A percentile compares a stretch with the other conserved stretches of the same genome.
These are phyloP conservation scores for Pholiota adiposa DNA, from an alignment of 1,284 basidiomycete genomes.

Conservation along the genomic window DNA sequence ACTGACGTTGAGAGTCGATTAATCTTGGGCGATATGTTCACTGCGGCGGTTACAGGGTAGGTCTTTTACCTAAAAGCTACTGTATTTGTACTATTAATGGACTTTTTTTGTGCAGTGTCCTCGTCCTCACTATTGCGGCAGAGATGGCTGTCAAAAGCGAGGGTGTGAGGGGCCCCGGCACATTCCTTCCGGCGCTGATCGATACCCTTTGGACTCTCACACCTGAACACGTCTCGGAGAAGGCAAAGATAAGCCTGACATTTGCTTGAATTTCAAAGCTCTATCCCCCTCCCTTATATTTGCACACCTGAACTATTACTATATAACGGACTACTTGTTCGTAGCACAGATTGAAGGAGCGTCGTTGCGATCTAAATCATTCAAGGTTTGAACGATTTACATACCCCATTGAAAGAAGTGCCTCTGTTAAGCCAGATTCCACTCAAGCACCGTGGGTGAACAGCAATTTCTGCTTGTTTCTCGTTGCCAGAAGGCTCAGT, in stretches of 20 bases:
- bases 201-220: slow-evolving; percentile 78
- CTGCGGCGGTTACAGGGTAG: slow-evolving; percentile 79
- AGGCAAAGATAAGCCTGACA: background rate
- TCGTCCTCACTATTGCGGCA: slow-evolving; percentile 84
- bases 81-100: background rate
- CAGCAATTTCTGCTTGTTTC: too few species aligned
- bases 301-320: too few species aligned
- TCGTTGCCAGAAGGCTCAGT: too few species aligned
- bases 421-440: too few species aligned
- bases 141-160: slow-evolving; percentile 75
- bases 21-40: slow-evolving; percentile 73
- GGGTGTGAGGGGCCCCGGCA: slow-evolving; percentile 84
- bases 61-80: slow-evolving; percentile 26
- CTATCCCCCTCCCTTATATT: too few species aligned
- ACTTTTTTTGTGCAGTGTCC: slow-evolving; percentile 53
- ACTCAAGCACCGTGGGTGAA: too few species aligned
- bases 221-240: slow-evolving; percentile 49
- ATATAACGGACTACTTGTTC: too few species aligned
- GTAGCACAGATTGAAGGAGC: too few species aligned
- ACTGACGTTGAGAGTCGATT: slow-evolving; percentile 45
- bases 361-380: too few species aligned
- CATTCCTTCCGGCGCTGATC: slow-evolving; percentile 87
- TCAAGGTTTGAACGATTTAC: too few species aligned
- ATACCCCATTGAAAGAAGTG: too few species aligned
- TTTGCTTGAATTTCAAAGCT: background rate